Conservation (phyloP, 1,139 yeast genomes). For the Yamadazyma conglobata region DNA sequence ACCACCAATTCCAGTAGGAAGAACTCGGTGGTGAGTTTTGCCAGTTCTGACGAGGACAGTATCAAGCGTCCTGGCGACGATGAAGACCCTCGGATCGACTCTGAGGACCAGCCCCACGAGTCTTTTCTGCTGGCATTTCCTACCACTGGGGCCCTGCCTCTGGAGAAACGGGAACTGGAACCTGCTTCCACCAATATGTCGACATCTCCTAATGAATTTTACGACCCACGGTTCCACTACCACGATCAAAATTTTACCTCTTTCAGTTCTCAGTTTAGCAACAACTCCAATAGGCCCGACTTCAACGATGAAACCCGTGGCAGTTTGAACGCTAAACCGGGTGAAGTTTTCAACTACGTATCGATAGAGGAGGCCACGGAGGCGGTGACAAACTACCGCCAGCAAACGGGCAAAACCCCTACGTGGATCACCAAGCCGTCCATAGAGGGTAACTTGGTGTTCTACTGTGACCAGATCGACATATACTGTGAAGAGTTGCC, state of each 20-base stretch:
- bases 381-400: constrained; percentile 29
- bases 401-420: constrained; percentile 25
- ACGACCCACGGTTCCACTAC: constrained; percentile 3
- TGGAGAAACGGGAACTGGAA: neutral
- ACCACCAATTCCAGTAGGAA: constrained; percentile 34
- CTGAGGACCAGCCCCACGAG: neutral
- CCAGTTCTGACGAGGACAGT: constrained; percentile 30
- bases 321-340: neutral
- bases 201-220: constrained; percentile 1
- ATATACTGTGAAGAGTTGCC: constrained; percentile 59
- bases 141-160: neutral
- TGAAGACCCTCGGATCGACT: neutral
- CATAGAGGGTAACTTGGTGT: constrained; percentile 52
- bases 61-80: constrained; percentile 3
- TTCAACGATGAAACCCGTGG: constrained; percentile 3
- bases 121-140: too few relatives aligned
- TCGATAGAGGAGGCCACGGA: constrained; percentile 34
- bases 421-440: constrained; percentile 58
- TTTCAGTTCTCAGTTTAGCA: constrained; percentile 10
- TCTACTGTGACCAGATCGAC: constrained; percentile 56
- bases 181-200: neutral
- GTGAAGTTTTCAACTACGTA: constrained; percentile 5
- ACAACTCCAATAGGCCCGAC: constrained; percentile 8
- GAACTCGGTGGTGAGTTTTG: constrained; percentile 48
- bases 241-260: constrained; percentile 11